phyloP scores from a whole-genome alignment of 208 protist species.

The Leishmania tropica region DNA sequence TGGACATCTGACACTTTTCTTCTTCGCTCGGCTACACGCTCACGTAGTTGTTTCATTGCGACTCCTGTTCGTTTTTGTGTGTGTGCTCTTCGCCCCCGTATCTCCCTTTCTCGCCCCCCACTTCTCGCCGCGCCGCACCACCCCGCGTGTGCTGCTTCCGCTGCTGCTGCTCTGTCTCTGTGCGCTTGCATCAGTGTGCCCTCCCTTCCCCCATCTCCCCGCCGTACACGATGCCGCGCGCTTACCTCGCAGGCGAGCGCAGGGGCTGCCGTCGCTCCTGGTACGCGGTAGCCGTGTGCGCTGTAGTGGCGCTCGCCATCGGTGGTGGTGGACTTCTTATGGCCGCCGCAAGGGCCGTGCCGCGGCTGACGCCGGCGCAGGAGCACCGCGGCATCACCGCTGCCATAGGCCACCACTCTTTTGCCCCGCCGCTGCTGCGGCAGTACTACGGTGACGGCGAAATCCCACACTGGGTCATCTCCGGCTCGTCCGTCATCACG shows the following conservation, averaged over 20 bases:
- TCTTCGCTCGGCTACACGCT: not conserved
- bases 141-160: not conserved
- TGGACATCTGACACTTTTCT: no score
- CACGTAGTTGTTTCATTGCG: not conserved
- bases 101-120: not conserved
- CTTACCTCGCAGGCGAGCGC: not conserved
- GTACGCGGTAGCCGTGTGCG: not conserved
- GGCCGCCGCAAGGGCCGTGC: constrained; percentile 7
- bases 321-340: constrained; percentile 10
- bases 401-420: constrained; percentile 77
- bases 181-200: not conserved
- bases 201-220: not conserved
- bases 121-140: not conserved
- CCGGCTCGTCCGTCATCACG: constrained; percentile 77
- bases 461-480: constrained; percentile 77
- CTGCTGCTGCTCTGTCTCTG: not conserved
- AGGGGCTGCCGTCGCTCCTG: not conserved
- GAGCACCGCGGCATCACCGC: constrained; percentile 41
- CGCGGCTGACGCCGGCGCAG: constrained; percentile 37
- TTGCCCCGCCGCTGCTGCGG: constrained; percentile 71
- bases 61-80: not conserved
- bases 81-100: no score
- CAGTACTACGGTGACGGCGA: constrained; percentile 79
- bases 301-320: constrained; percentile 6
- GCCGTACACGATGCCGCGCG: not conserved